phyloP scores from a whole-genome alignment of 305 asterid species.

The Stenogyne calaminthoides region DNA sequence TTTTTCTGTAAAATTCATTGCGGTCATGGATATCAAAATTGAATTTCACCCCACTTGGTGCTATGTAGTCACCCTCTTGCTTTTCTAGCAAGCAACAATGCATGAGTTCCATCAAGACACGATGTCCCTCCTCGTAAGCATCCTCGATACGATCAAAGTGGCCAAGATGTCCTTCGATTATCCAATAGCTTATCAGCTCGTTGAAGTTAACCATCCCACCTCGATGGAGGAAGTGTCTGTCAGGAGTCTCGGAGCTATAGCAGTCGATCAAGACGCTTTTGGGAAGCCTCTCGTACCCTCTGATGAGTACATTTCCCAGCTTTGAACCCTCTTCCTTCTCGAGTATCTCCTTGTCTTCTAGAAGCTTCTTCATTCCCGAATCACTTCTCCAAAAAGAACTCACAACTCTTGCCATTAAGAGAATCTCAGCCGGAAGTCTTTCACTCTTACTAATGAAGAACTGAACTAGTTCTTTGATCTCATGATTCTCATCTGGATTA shows the following conservation, averaged over 20 bases:
- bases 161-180: slow-evolving; percentile 52
- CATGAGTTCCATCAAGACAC: slow-evolving; percentile 46
- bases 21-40: slow-evolving; percentile 21
- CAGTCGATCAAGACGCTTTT: slow-evolving; percentile 38
- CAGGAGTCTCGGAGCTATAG: slow-evolving; percentile 23
- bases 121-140: slow-evolving; percentile 42
- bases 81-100: slow-evolving; percentile 40
- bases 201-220: slow-evolving; percentile 36
- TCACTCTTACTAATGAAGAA: slow-evolving; percentile 30
- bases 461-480: slow-evolving; percentile 18
- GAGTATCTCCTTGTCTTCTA: slow-evolving; percentile 10
- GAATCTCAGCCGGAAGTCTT: slow-evolving; percentile 34
- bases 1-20: not conserved
- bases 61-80: slow-evolving; percentile 33
- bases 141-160: slow-evolving; percentile 33
- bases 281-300: slow-evolving; percentile 31
- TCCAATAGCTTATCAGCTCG: slow-evolving; percentile 53
- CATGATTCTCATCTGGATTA: not conserved
- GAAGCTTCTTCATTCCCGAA: slow-evolving; percentile 24
- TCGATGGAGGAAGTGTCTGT: slow-evolving; percentile 33
- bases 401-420: slow-evolving; percentile 39
- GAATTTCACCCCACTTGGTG: slow-evolving; percentile 16
- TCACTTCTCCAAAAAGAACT: not conserved
- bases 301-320: slow-evolving; percentile 22
- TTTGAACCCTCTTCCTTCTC: not conserved